phyloP scores from a whole-genome alignment of 2,329 filamentous ascomycete species.

The Ceratocystis alfenasii region DNA sequence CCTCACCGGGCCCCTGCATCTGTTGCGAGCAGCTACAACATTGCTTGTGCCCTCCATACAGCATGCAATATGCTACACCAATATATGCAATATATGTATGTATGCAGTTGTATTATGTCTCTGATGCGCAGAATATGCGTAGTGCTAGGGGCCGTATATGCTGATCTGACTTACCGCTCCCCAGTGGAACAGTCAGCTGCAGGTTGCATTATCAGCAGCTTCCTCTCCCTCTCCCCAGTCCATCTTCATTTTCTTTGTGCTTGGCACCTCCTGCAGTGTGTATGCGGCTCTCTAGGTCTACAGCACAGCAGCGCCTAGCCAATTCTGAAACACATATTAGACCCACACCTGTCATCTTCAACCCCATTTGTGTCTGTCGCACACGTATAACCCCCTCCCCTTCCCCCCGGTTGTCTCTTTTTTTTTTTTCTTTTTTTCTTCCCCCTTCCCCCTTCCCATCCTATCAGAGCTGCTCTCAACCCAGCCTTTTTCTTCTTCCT shows the following conservation, averaged over 20 bases:
- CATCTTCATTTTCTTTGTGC: background rate
- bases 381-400: background rate
- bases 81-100: too few relatives aligned
- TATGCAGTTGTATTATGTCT: too few relatives aligned
- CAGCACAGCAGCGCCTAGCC: constrained; percentile 2
- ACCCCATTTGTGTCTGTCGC: background rate
- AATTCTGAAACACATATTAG: constrained; percentile 5
- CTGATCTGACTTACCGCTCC: too few relatives aligned
- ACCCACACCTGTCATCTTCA: constrained; percentile 3
- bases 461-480: background rate
- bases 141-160: too few relatives aligned
- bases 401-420: background rate
- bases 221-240: background rate
- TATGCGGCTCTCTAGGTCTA: background rate
- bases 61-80: too few relatives aligned
- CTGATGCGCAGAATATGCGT: too few relatives aligned
- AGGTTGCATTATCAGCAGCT: background rate
- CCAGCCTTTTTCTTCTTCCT: background rate
- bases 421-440: background rate
- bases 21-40: background rate
- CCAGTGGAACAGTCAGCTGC: too few relatives aligned
- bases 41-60: background rate
- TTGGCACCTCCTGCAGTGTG: background rate
- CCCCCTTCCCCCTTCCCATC: background rate
- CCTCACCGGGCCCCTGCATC: background rate